Conservation (phyloP, 2,329 filamentous ascomycete species). For the Venturia aucupariae region DNA sequence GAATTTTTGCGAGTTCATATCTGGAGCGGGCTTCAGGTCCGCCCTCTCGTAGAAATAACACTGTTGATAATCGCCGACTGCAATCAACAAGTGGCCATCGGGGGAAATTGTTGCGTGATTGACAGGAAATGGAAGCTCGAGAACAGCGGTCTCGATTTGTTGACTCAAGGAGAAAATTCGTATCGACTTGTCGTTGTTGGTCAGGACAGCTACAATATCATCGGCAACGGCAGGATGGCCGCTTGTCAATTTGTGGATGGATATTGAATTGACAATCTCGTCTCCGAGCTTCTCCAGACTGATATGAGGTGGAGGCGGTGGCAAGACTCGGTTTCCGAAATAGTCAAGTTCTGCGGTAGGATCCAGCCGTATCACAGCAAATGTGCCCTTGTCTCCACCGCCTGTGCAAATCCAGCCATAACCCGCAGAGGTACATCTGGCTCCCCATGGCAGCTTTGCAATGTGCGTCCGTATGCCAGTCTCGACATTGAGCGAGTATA, state of each 20-base stretch:
- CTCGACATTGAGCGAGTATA: slow-evolving; percentile 51
- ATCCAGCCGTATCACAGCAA: slow-evolving; percentile 63
- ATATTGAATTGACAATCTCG: slow-evolving; percentile 17
- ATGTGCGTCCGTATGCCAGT: slow-evolving; percentile 64
- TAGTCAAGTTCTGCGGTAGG: slow-evolving; percentile 28
- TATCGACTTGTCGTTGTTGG: slow-evolving; percentile 88
- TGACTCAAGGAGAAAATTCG: slow-evolving; percentile 69
- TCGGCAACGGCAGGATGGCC: slow-evolving; percentile 35
- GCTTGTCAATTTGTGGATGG: slow-evolving; percentile 26
- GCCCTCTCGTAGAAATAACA: slow-evolving; percentile 70
- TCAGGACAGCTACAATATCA: slow-evolving; percentile 63
- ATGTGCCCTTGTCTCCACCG: slow-evolving; percentile 74
- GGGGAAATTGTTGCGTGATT: slow-evolving; percentile 94
- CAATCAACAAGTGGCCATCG: slow-evolving; percentile 68
- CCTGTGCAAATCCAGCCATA: slow-evolving; percentile 87
- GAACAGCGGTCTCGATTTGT: slow-evolving; percentile 56
- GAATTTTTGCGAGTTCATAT: slow-evolving; percentile 22
- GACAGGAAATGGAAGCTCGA: slow-evolving; percentile 74
- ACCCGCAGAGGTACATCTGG: slow-evolving; percentile 80
- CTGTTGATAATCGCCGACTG: slow-evolving; percentile 79
- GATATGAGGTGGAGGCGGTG: slow-evolving; percentile 22
- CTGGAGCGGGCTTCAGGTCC: neutral
- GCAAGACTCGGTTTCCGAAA: slow-evolving; percentile 9
- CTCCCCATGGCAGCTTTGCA: slow-evolving; percentile 55
- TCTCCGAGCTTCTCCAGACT: slow-evolving; percentile 12